Conservation (phyloP, 441 rosid genomes). For the Monsonia emarginata region DNA sequence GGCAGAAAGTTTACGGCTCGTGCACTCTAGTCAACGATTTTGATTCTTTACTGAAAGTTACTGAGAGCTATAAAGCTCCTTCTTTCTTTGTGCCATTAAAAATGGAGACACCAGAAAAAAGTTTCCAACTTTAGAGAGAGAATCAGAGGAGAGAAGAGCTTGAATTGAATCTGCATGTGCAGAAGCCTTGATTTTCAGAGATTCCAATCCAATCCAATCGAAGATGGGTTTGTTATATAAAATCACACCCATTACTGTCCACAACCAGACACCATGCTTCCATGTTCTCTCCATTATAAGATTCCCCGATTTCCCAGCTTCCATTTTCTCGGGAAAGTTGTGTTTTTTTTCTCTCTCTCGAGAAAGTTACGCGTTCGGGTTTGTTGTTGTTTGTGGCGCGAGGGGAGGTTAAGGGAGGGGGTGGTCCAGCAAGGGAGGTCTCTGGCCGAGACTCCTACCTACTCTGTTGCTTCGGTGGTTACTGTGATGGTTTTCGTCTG, state of each 20-base stretch:
- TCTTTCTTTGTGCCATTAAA: background rate
- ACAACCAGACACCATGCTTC: background rate
- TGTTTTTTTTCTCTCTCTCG: constrained; percentile 17
- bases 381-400: no score
- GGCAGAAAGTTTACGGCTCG: no score
- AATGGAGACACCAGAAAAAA: background rate
- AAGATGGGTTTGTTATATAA: background rate
- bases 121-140: background rate
- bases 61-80: background rate
- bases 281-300: background rate
- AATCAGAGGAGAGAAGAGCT: background rate
- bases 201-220: background rate
- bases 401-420: constrained; percentile 31
- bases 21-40: background rate
- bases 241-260: background rate
- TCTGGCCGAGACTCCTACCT: constrained; percentile 87
- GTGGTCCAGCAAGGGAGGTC: constrained; percentile 59
- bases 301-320: constrained; percentile 15
- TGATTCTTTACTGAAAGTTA: background rate
- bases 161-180: background rate
- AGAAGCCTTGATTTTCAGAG: background rate
- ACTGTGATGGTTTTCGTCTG: constrained; percentile 77
- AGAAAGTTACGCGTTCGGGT: constrained; percentile 8
- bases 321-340: constrained; percentile 13
- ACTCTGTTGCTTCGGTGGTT: constrained; percentile 74